phyloP scores from a whole-genome alignment of 1,284 basidiomycete genomes.

The Ustilago lituana region DNA sequence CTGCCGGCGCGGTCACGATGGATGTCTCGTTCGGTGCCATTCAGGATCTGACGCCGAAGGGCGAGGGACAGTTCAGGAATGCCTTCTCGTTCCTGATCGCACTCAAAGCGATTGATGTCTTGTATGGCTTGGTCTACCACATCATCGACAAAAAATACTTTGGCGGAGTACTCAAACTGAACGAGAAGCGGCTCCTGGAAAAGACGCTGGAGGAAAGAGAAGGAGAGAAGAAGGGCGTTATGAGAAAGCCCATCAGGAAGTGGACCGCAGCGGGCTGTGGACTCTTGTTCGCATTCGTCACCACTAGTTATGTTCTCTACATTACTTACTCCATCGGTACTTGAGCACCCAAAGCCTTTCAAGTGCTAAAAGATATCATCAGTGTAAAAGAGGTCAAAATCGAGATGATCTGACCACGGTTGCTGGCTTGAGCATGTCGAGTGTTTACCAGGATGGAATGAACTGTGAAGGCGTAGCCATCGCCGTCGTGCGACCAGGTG shows the following conservation, averaged over 20 bases:
- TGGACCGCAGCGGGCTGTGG: constrained; percentile 36
- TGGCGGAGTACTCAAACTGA: constrained; percentile 64
- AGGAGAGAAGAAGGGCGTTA: constrained; percentile 26
- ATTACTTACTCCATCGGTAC: constrained; percentile 46
- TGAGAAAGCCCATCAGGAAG: constrained; percentile 35
- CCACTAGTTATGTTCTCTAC: constrained; percentile 49
- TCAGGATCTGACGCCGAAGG: constrained; percentile 67
- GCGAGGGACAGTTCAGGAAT: constrained; percentile 63
- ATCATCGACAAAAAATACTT: constrained; percentile 60
- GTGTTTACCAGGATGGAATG: neutral
- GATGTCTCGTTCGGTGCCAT: constrained; percentile 69
- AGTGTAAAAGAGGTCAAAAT: no score
- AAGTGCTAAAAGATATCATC: no score
- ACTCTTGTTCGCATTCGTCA: constrained; percentile 38
- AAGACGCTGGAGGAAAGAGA: constrained; percentile 52
- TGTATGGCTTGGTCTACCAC: constrained; percentile 67
- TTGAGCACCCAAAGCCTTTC: neutral
- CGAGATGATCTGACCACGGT: no score
- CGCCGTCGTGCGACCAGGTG: neutral
- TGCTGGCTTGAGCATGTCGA: neutral
- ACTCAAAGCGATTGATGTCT: constrained; percentile 68
- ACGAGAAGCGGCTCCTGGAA: constrained; percentile 52
- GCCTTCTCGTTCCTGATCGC: constrained; percentile 69
- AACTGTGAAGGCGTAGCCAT: neutral
- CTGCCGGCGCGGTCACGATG: constrained; percentile 66